Base-by-base conservation (phyloP, 495 filamentous ascomycete genomes). In the Neurospora sp. region DNA sequence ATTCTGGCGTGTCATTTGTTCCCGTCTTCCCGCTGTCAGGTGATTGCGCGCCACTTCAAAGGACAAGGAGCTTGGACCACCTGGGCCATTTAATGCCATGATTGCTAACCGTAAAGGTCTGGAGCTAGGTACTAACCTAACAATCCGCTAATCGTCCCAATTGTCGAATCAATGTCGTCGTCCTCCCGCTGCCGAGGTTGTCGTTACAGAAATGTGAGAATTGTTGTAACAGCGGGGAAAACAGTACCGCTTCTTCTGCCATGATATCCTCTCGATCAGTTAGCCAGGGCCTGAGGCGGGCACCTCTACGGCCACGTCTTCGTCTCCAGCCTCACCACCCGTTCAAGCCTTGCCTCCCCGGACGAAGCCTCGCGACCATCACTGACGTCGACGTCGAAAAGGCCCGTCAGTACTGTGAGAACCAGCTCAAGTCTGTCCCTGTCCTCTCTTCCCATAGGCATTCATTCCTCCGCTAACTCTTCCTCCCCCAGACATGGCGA, bases 401-500 rank as follows among this genome's bases (percentile, higher is more conserved):
- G 74, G 84, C 84, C n/a, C 79, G 82, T 40, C 79, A 82, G n/a
- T 86, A 86, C 69, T 86, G 85, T 74, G 59, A 81, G 45, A 80
- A 83, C 72, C 84, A 86, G 74, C 77, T 86, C 73, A 82, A 77
- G 85, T 86, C 78, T 39, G 73, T 61, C n/a, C 31, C 8, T 39
- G 38, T 10, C 3, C 12, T 27, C 4, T 44, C 37, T 16, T 16
- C 27, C n/a, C 35, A 44, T 18, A 42, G 16, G 6, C 2, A 18
- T 47, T 45, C 37, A 47, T 22, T 20, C 16, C 8, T 37, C 27
- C 22, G 16, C 53, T 74, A 27, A 70, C 27, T 12, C 9, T 44
- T 31, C 8, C 27, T 69, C 8, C 8, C 20, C 37, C 61, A 82
- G 81, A 71, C 75, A 77, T 31, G 77, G 91, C 79, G 96, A 98